Evolutionary conservation across 2,329 filamentous ascomycete species (phyloP).

Genomic region (Xylariaceae sp.): DNA sequence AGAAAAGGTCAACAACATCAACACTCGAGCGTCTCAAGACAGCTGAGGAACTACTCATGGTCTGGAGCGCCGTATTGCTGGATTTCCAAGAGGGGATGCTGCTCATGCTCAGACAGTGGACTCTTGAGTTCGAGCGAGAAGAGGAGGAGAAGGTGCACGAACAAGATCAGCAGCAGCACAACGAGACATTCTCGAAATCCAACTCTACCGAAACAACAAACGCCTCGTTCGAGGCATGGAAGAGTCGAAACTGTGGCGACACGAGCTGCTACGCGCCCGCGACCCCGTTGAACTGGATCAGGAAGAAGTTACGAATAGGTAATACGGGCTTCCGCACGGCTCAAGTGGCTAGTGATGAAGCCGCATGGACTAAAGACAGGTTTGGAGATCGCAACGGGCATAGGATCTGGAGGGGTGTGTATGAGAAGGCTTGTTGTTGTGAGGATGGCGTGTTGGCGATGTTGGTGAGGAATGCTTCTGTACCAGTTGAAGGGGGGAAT

Average conservation of each 20-base stretch:
- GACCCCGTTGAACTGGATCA: neutral
- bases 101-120: slow-evolving; percentile 8
- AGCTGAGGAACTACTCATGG: slow-evolving; percentile 9
- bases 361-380: slow-evolving; percentile 2
- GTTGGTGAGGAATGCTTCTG: slow-evolving; percentile 9
- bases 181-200: too few species aligned
- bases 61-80: slow-evolving; percentile 10
- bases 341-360: slow-evolving; percentile 13
- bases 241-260: slow-evolving; percentile 20
- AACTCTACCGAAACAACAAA: too few species aligned
- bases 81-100: slow-evolving; percentile 17
- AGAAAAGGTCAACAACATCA: slow-evolving; percentile 1
- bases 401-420: slow-evolving; percentile 13
- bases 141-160: neutral
- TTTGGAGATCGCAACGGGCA: neutral
- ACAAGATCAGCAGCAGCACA: too few species aligned
- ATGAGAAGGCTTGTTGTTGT: slow-evolving; percentile 24
- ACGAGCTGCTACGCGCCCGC: slow-evolving; percentile 18
- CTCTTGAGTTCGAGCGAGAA: slow-evolving; percentile 1
- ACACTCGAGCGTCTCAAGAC: slow-evolving; percentile 5
- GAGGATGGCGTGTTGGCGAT: slow-evolving; percentile 5
- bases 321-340: slow-evolving; percentile 8
- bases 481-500: neutral
- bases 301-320: neutral
- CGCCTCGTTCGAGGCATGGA: slow-evolving; percentile 20